These are phyloP conservation scores for Botryosphaeria dothidea DNA, from an alignment of 2,329 filamentous ascomycete species.

Conservation along the genomic window DNA sequence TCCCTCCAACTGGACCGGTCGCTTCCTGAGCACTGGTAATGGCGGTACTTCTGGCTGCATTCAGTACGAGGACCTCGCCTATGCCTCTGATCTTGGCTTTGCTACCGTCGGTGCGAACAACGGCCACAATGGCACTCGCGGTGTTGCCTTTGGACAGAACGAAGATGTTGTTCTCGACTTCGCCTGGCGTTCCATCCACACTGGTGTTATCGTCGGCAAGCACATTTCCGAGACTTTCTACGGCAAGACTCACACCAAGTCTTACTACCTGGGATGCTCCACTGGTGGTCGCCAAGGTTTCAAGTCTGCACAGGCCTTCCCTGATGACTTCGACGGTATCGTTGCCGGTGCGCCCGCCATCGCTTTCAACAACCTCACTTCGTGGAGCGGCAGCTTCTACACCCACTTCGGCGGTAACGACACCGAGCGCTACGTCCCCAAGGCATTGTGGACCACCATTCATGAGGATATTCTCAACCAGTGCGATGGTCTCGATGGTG, in stretches of 20 bases:
- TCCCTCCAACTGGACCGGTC: conserved; percentile 42
- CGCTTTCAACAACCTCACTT: conserved; percentile 35
- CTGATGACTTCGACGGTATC: conserved; percentile 40
- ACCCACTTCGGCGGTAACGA: conserved; percentile 29
- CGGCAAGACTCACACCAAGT: conserved; percentile 41
- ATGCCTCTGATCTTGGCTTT: conserved; percentile 40
- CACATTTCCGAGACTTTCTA: conserved; percentile 44
- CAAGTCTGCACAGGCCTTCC: conserved; percentile 32
- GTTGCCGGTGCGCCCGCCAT: conserved; percentile 37
- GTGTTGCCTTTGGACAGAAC: conserved; percentile 45
- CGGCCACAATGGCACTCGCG: conserved; percentile 46
- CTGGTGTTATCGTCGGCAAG: conserved; percentile 42
- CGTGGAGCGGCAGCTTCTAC: conserved; percentile 35
- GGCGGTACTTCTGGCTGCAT: conserved; percentile 45
- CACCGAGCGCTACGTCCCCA: conserved; percentile 44
- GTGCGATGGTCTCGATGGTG: conserved; percentile 53
- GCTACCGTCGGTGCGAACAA: conserved; percentile 44
- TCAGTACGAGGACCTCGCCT: conserved; percentile 41
- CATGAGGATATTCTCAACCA: conserved; percentile 46
- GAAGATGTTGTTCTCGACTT: conserved; percentile 51
- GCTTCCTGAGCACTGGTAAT: conserved; percentile 43
- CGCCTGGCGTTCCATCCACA: conserved; percentile 48
- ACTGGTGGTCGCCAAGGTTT: conserved; percentile 38
- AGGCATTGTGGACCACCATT: conserved; percentile 43
- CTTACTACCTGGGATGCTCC: conserved; percentile 40